Evolutionary conservation across 2,329 filamentous ascomycete species (phyloP), one percentile per base, ranked within the genome.

Genomic region (Orbilia ellipsospora): DNA sequence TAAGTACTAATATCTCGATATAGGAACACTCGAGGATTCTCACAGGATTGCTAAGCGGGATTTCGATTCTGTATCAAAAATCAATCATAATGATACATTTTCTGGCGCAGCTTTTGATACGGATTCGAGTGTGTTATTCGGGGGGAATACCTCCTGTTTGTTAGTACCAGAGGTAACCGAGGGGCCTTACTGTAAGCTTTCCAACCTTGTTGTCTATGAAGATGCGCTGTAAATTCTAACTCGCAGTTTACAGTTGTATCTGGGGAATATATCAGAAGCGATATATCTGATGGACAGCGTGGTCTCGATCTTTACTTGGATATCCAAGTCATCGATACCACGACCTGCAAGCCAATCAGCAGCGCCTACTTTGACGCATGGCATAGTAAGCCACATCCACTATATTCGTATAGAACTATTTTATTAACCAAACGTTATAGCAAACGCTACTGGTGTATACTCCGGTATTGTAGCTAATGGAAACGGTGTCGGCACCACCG

Each of bases 311-410:
- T 87, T 44, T 83, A 83, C 2, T 80, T 87, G 10, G 85, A 87
- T 77, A 83, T 86, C 75, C 86, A 88, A 80, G 82, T 88, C 65
- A 83, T 88, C 62, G 86, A 88, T 73, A 83, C 86, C 42, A 82
- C 84, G 52, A 87, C 86, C 2, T 88, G 87, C 81, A 81, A 86
- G 78, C 84, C 85, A 6, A 83, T 87, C 0, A 82, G 84, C 1
- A 80, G 85, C 59, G 82, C 83, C 10, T 85, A 83, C 69, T 79
- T 87, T n/a, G 86, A 88, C 78, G 84, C 87, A 77, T 88, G 87
- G 86, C 83, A 84, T 78, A 82, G 81, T 79, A 83, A 82, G n/a
- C n/a, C n/a, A n/a, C n/a, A n/a, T n/a, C n/a, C n/a, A n/a, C n/a
- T n/a, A n/a, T n/a, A n/a, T n/a, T n/a, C n/a, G n/a, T n/a, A n/a